Evolutionary conservation across 768 basidiomycete genomes (phyloP), one percentile per base, ranked within the genome.

Genomic region (Leucosporidium creatinivorum): DNA sequence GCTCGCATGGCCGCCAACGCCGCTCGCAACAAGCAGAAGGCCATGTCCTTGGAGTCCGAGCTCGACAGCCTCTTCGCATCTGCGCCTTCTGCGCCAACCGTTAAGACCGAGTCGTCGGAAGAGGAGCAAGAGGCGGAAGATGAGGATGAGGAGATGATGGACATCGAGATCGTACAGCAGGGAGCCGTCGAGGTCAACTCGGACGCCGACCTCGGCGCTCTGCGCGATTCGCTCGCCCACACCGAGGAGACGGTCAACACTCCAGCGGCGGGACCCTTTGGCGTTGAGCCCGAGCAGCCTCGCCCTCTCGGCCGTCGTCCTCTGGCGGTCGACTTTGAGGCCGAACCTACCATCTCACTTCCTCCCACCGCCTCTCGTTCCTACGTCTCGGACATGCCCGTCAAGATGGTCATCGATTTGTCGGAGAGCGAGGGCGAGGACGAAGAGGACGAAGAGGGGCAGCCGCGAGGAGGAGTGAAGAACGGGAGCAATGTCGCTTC

Each of bases 1-100:
- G 69, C 69, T 0, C 62, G 59, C 26, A 70, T 67, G 23, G 65
- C 62, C 10, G 69, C 69, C 9, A 26, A 66, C 26, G 8, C 9
- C 7, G 58, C 58, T 15, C 61, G 69, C 50, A 69, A 69, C 19
- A 57, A 63, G n/a, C 31, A 60, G 25, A 33, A 52, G 25, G 69
- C 69, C 1, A 65, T 66, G 39, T 39, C 49, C 31, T 51, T 70
- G 31, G 65, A 70, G 39, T 47, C 59, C 1, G 69, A 67, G 26
- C 55, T 70, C 54, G 69, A 67, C 12, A 26, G 4, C 33, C 62
- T 70, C 28, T 70, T 70, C 58, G 26, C 65, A 0, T 48, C 58
- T n/a, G 54, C 51, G 3, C 4, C 28, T 9, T 6, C 50, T 0
- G 13, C 33, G 26, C 28, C 55, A 1, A 25, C 44, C 31, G 26